These are phyloP conservation scores for sorghum (Sorghum bicolor) DNA, from an alignment of 176 grass and related monocot species.

Conservation along the genomic window Sorghum_bicolor_NCBIv3 NC_012875.2:47597501-47598000, in stretches of 20 bases:
- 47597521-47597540: neutral
- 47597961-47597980: conserved; percentile 76
- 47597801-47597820: conserved; percentile 80
- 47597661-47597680: conserved; percentile 76
- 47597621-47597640: conserved; percentile 92
- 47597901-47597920: conserved; percentile 51
- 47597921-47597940: conserved; percentile 64
- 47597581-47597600: no score
- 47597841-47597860: conserved; percentile 81
- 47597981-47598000: conserved; percentile 62
- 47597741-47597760: conserved; percentile 84
- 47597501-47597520: no score
- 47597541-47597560: neutral
- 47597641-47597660: conserved; percentile 91
- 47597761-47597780: conserved; percentile 77
- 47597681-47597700: conserved; percentile 80
- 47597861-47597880: conserved; percentile 77
- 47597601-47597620: conserved; percentile 4
- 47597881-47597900: conserved; percentile 83
- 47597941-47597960: conserved; percentile 81
- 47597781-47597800: conserved; percentile 92
- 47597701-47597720: conserved; percentile 76
- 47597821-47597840: conserved; percentile 79
- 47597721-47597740: conserved; percentile 88
- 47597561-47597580: neutral